Base-by-base conservation (phyloP, 2,329 filamentous ascomycete genomes). In the Geosmithia morbida region DNA sequence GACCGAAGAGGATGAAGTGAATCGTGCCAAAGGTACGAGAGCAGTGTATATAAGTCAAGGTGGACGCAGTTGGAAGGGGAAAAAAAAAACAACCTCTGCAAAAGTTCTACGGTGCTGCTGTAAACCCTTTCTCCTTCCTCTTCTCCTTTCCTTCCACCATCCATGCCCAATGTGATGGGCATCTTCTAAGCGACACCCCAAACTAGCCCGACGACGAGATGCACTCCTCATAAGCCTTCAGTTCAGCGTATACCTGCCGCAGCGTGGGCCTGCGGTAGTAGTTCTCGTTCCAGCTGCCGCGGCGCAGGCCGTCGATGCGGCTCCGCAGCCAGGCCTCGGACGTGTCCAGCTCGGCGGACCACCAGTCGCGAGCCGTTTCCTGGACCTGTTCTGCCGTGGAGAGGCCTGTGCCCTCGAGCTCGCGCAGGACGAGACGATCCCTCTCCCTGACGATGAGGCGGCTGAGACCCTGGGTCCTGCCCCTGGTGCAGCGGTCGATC, bases 401-500 rank as follows among this genome's bases (percentile, higher is more conserved):
- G 13, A 61, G 56, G 1, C 58, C 61, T 5, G 55, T 55, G 14
- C 54, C 55, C 42, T 61, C 57, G 7, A 56, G 55, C 39, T 58
- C 54, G 11, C 66, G 61, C 46, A 76, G 56, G 2, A 74, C 62
- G 6, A 78, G 61, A 49, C 62, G 64, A 53, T 70, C 70, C 1
- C 66, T 63, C 46, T 63, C 61, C 37, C 74, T 64, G 22, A 67
- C 61, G 33, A 77, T 63, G 45, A 65, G 51, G 41, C 57, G 65
- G 53, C 67, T 69, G 46, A 78, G 60, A 7, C 65, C 66, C 1
- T 59, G 54, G 43, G 69, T 64, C 46, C 69, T 64, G 17, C 74
- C 74, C 16, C 62, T 58, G 1, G 75, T 78, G 53, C 74, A 79
- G 19, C 62, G 60, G 50, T 74, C 66, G 47, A 79, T 73, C 43